Conservation (phyloP, 257 asterid species). For the Misopates orontium region DNA sequence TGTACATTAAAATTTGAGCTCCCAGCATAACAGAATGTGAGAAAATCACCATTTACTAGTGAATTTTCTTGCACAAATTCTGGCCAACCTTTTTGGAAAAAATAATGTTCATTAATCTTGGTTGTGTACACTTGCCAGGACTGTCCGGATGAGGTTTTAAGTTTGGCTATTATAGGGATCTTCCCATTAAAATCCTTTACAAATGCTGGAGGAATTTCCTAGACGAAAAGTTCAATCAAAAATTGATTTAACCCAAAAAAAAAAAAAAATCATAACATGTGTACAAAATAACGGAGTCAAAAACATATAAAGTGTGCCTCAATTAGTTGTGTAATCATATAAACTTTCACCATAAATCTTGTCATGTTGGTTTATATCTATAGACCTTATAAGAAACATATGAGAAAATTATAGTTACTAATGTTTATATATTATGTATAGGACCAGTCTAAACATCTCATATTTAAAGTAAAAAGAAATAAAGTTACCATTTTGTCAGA, state of each 20-base stretch:
- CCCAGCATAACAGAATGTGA: slow-evolving; percentile 28
- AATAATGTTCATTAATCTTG: slow-evolving; percentile 25
- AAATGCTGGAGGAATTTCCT: slow-evolving; percentile 44
- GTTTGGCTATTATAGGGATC: slow-evolving; percentile 28
- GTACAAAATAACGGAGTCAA: neutral
- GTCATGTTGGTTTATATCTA: too few relatives aligned
- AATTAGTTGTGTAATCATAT: too few relatives aligned
- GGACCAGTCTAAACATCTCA: too few relatives aligned
- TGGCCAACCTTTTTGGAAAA: slow-evolving; percentile 41
- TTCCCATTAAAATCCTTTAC: slow-evolving; percentile 29
- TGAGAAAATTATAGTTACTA: too few relatives aligned
- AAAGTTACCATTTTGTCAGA: slow-evolving; percentile 34
- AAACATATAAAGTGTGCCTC: too few relatives aligned
- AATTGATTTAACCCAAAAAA: neutral
- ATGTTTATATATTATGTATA: too few relatives aligned
- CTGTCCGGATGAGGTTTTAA: neutral
- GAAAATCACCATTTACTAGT: slow-evolving; percentile 29
- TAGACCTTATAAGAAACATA: too few relatives aligned
- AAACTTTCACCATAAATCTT: too few relatives aligned
- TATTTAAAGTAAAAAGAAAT: neutral
- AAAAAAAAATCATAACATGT: neutral
- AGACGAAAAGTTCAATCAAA: neutral
- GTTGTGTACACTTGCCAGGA: slow-evolving; percentile 30
- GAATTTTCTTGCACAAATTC: slow-evolving; percentile 38
- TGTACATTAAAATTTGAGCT: slow-evolving; percentile 30